Conservation (phyloP, 73 alveolate genomes). For the Vitrella brassicaformis region DNA sequence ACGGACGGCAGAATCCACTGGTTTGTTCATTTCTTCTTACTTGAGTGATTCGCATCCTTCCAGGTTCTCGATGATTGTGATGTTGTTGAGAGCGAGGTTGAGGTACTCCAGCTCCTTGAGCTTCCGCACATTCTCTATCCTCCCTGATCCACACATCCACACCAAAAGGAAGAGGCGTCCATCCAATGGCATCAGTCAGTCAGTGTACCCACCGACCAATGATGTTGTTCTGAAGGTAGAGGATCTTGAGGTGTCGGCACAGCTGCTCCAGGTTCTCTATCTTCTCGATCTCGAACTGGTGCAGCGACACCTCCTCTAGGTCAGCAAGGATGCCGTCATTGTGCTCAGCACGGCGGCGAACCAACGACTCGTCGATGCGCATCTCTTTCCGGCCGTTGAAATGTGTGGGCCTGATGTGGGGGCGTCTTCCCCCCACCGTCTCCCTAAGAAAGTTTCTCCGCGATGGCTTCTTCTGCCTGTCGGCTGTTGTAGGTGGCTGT, state of each 20-base stretch:
- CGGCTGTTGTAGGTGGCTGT: too few species aligned
- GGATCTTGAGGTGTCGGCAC: conserved; percentile 57
- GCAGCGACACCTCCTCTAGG: conserved; percentile 84
- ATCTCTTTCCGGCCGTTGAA: too few species aligned
- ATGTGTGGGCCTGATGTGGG: too few species aligned
- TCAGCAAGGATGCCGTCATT: conserved; percentile 84
- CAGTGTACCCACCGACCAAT: too few species aligned
- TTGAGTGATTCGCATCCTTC: conserved; percentile 76
- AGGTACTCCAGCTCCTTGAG: conserved; percentile 83
- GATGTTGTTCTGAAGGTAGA: conserved; percentile 80
- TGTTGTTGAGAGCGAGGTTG: conserved; percentile 82
- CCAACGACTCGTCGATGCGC: conserved; percentile 67
- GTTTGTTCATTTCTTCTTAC: too few species aligned
- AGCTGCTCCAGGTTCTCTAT: conserved; percentile 72
- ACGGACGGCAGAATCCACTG: too few species aligned
- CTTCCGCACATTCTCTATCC: conserved; percentile 72
- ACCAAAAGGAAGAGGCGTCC: too few species aligned
- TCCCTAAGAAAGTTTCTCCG: too few species aligned
- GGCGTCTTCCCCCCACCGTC: too few species aligned
- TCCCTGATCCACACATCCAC: too few species aligned
- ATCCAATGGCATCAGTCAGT: too few species aligned
- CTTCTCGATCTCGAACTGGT: conserved; percentile 69
- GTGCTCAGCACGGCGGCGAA: conserved; percentile 89
- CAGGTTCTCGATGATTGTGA: conserved; percentile 74
- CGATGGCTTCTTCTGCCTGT: too few species aligned